These are phyloP conservation scores for Podila horticola DNA, from an alignment of 192 early-diverging fungal genomes.

Conservation along the genomic window DNA sequence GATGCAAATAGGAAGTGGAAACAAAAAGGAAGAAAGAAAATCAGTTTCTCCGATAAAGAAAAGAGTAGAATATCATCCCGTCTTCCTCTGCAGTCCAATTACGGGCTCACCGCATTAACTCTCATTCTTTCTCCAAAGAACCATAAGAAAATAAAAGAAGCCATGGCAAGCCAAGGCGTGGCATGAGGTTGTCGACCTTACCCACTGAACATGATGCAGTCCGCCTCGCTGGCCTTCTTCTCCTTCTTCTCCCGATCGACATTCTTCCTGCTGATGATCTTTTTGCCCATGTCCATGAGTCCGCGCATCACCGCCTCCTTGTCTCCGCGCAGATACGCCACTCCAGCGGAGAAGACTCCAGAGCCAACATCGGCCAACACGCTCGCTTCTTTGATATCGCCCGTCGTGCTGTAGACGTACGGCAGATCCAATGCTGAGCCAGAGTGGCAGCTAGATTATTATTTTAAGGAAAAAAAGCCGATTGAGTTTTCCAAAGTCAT, in stretches of 20 bases:
- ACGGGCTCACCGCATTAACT: too few relatives aligned
- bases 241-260: conserved; percentile 4
- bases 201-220: conserved; percentile 85
- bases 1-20: not conserved
- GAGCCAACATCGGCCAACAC: conserved; percentile 59
- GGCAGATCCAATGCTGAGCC: conserved; percentile 86
- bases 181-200: conserved; percentile 30
- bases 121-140: too few relatives aligned
- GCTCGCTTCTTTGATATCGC: conserved; percentile 62
- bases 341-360: conserved; percentile 55
- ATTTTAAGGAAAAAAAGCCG: too few relatives aligned
- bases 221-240: conserved; percentile 63
- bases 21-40: conserved; percentile 4
- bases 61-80: too few relatives aligned
- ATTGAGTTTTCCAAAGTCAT: too few relatives aligned
- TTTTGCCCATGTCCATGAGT: conserved; percentile 56
- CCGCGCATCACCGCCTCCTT: conserved; percentile 44
- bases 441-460: conserved; percentile 69
- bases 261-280: conserved; percentile 29
- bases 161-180: too few relatives aligned
- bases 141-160: too few relatives aligned
- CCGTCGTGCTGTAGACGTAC: conserved; percentile 78
- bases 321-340: conserved; percentile 60
- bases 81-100: too few relatives aligned
- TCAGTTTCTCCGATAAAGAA: not conserved